These are phyloP conservation scores for Fusarium sp. DNA, from an alignment of 2,329 filamentous ascomycete genomes.

Conservation along the genomic window DNA sequence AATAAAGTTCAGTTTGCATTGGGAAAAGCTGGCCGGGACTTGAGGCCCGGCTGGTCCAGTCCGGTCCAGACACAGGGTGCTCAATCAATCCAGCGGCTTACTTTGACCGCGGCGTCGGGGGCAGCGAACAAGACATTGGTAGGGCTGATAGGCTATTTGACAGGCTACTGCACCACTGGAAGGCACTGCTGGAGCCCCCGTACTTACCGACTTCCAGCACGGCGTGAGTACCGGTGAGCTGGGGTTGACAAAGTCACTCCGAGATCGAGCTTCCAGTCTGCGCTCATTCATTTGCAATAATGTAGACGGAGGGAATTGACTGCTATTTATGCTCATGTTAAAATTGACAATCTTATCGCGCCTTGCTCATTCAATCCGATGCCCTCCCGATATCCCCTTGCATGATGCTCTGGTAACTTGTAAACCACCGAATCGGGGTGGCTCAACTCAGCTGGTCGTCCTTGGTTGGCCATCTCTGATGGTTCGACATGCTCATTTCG, in stretches of 20 bases:
- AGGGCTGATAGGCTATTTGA: background rate
- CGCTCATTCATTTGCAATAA: background rate
- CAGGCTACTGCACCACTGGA: background rate
- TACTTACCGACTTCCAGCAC: background rate
- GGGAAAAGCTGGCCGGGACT: background rate
- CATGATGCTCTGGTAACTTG: background rate
- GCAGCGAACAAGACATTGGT: background rate
- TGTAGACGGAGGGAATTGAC: accelerated
- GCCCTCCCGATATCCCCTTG: background rate
- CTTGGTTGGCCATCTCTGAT: background rate
- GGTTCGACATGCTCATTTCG: background rate
- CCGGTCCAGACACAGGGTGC: background rate
- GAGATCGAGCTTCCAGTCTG: background rate
- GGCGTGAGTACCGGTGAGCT: background rate
- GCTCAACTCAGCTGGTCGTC: background rate
- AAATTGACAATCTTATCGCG: background rate
- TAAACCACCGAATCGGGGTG: background rate
- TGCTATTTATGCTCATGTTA: background rate
- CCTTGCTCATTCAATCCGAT: background rate
- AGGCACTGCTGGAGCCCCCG: background rate
- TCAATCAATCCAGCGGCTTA: background rate
- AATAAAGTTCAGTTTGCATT: background rate
- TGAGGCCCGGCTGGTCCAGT: background rate
- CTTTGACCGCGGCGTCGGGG: background rate
- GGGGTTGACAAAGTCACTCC: too few species aligned